Percentiles rank a stretch among this genome's conserved stretches.
phyloP scores from a whole-genome alignment of 345 rosid genomes.

The Eucalyptus viminalis region DNA sequence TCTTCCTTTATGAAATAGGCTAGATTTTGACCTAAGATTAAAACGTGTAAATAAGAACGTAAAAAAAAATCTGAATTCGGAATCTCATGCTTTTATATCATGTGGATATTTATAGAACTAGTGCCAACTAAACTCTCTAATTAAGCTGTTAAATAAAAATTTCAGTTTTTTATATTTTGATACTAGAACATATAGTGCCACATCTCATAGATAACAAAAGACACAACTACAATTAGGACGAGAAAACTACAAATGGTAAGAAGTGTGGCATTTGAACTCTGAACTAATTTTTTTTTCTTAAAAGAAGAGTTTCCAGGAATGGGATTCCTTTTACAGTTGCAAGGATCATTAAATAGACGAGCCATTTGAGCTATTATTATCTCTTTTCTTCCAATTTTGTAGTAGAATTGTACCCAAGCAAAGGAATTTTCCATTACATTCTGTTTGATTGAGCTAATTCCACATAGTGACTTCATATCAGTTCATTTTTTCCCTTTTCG shows the following conservation, averaged over 20 bases:
- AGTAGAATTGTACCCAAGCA: background rate
- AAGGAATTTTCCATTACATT: background rate
- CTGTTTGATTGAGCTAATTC: too few relatives aligned
- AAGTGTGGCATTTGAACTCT: too few relatives aligned
- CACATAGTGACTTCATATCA: too few relatives aligned
- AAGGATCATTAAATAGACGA: background rate
- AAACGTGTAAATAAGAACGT: too few relatives aligned
- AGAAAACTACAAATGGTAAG: too few relatives aligned
- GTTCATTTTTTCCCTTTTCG: background rate
- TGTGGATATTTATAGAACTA: too few relatives aligned
- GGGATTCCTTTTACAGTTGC: background rate
- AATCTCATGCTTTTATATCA: too few relatives aligned
- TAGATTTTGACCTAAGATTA: background rate
- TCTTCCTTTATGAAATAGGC: rapidly evolving
- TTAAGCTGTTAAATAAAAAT: too few relatives aligned
- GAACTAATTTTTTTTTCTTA: too few relatives aligned
- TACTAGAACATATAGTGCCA: background rate
- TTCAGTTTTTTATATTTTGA: too few relatives aligned
- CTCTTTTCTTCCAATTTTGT: background rate
- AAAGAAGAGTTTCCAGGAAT: background rate
- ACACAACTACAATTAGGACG: background rate
- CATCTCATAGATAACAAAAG: background rate
- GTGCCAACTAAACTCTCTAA: too few relatives aligned
- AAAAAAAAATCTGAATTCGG: too few relatives aligned
- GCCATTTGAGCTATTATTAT: background rate